Base-by-base conservation (phyloP, 2,329 filamentous ascomycete species). In the Pseudocercospora crystallina region DNA sequence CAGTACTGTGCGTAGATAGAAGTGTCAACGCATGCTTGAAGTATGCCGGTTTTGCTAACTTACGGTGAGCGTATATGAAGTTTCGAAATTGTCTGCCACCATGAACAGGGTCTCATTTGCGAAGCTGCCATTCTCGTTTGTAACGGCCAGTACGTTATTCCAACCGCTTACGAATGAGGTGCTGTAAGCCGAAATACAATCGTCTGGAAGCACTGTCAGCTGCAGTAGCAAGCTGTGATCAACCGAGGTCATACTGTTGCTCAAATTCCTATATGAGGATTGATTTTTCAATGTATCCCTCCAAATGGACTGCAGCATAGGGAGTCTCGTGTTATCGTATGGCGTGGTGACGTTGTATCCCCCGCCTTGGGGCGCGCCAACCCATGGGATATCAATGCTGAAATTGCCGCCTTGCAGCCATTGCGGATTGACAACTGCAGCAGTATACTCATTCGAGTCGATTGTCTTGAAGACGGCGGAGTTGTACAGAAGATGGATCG, bases 401-500 rank as follows among this genome's bases (percentile, higher is more conserved):
- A 42, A 53, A 34, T 53, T 49, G 12, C 41, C 51, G 15, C 51
- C 51, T 17, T 49, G 14, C 8, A 49, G 46, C 51, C 51, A 53
- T 12, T n/a, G 13, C 2, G 46, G 42, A 42, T 49, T 61, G 29
- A 54, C 61, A 8, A 60, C 36, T 13, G 50, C 49, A 2, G 49
- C 43, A 5, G 45, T 20, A 45, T 62, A 65, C 11, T 58, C 33
- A 43, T 65, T 64, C 8, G 61, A 51, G n/a, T 55, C 55, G 5
- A 63, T 40, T 1, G 52, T 59, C 29, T 62, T 63, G 56, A 63
- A 65, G 7, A 65, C 47, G 5, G 60, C 61, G 2, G 63, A 65
- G 49, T 66, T 66, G 57, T 65, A 66, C 3, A 73, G 63, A 2
- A 73, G 55, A 58, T 73, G 71, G 0, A 73, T 58, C 0, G 67